These are phyloP conservation scores for Deinandra increscens DNA, from an alignment of 129 eudicot species.

Conservation along the genomic window DNA sequence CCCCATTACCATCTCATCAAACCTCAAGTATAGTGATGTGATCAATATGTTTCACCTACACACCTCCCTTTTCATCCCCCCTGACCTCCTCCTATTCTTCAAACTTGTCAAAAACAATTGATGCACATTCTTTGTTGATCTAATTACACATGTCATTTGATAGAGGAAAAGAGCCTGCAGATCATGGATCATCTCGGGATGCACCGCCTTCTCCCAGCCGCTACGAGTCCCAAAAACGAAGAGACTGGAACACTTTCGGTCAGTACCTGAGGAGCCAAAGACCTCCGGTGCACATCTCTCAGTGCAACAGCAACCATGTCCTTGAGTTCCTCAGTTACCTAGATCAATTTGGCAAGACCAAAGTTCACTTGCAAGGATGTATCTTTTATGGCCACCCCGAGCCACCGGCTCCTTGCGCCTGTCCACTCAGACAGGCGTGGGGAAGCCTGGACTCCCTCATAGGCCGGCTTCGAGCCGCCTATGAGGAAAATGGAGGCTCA, in stretches of 20 bases:
- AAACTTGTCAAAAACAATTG: background rate
- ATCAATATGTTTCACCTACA: slow-evolving; percentile 25
- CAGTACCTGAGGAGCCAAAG: slow-evolving; percentile 57
- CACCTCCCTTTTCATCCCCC: slow-evolving; percentile 17
- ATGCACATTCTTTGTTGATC: slow-evolving; percentile 10
- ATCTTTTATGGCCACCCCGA: slow-evolving; percentile 66
- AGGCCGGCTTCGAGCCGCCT: slow-evolving; percentile 69
- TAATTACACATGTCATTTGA: slow-evolving; percentile 25
- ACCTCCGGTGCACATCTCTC: slow-evolving; percentile 46
- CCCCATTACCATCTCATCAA: slow-evolving; percentile 33
- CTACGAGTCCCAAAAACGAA: slow-evolving; percentile 63
- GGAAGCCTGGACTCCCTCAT: slow-evolving; percentile 74
- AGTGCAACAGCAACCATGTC: slow-evolving; percentile 63
- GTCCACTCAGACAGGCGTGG: slow-evolving; percentile 74
- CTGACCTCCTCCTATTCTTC: slow-evolving; percentile 15
- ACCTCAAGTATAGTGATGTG: slow-evolving; percentile 19
- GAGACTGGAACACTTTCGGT: slow-evolving; percentile 76
- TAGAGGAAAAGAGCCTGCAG: slow-evolving; percentile 39
- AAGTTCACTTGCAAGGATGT: slow-evolving; percentile 61
- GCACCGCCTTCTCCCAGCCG: slow-evolving; percentile 52
- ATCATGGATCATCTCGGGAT: slow-evolving; percentile 32
- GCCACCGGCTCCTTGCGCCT: slow-evolving; percentile 67
- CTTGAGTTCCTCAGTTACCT: slow-evolving; percentile 54
- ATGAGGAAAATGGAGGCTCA: slow-evolving; percentile 71
- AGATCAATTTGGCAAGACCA: slow-evolving; percentile 74